Evolutionary conservation across 2,329 filamentous ascomycete genomes (phyloP).

Genomic region (Penicillium sp.): DNA sequence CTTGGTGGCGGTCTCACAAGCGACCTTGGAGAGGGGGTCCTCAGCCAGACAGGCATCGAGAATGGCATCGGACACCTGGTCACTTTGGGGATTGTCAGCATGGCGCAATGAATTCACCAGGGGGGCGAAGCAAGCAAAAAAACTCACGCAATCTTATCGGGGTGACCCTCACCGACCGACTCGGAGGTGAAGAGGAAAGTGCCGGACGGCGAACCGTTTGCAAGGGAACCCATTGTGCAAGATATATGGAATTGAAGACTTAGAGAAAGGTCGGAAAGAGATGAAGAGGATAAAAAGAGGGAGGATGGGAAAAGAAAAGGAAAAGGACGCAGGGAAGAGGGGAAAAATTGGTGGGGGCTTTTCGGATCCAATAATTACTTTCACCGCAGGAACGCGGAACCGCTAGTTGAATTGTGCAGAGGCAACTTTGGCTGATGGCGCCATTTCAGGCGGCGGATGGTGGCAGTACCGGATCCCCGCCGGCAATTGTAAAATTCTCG

Average conservation of each 20-base stretch:
- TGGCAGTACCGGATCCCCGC: slow-evolving; percentile 20
- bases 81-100: slow-evolving; percentile 45
- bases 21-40: slow-evolving; percentile 96
- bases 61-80: slow-evolving; percentile 97
- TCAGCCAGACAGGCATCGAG: slow-evolving; percentile 95
- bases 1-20: slow-evolving; percentile 99
- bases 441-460: slow-evolving; percentile 26
- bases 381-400: slow-evolving; percentile 11
- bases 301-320: slow-evolving; percentile 18
- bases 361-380: slow-evolving; percentile 9
- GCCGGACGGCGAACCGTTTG: slow-evolving; percentile 48
- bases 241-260: slow-evolving; percentile 16
- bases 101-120: slow-evolving; percentile 5
- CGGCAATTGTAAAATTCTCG: slow-evolving; percentile 14
- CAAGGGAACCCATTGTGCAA: slow-evolving; percentile 58
- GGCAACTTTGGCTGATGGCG: slow-evolving; percentile 24
- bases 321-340: slow-evolving; percentile 26
- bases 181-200: slow-evolving; percentile 88
- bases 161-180: slow-evolving; percentile 85
- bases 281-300: slow-evolving; percentile 22
- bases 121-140: slow-evolving; percentile 2
- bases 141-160: slow-evolving; percentile 82
- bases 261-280: slow-evolving; percentile 19
- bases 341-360: slow-evolving; percentile 23
- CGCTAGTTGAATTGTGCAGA: neutral